A percentile compares a stretch with the other conserved stretches of the same genome.
These are phyloP conservation scores for Lasiodiplodia sp. DNA, from an alignment of 2,329 filamentous ascomycete genomes.

Conservation along the genomic window DNA sequence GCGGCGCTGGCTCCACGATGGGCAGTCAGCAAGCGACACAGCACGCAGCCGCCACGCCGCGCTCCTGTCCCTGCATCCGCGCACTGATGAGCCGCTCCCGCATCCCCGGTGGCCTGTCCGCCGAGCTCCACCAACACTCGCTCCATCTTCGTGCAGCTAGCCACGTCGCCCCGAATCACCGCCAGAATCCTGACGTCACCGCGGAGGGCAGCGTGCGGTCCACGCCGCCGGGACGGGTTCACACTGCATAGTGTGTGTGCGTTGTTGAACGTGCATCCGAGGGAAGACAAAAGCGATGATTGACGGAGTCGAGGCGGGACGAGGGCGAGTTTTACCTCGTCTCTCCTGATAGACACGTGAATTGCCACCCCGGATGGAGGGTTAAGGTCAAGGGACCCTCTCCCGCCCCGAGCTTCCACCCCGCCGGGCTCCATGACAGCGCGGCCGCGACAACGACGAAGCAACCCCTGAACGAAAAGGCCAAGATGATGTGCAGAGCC, in stretches of 20 bases:
- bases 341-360: slow-evolving; percentile 26
- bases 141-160: slow-evolving; percentile 8
- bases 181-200: slow-evolving; percentile 13
- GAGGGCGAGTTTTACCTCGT: slow-evolving; percentile 22
- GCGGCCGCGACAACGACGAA: neutral
- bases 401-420: slow-evolving; percentile 21
- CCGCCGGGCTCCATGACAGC: slow-evolving; percentile 2
- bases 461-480: slow-evolving; percentile 1
- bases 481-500: slow-evolving; percentile 24
- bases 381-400: slow-evolving; percentile 1
- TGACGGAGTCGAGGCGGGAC: slow-evolving; percentile 7
- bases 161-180: slow-evolving; percentile 21
- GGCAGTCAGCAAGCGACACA: neutral
- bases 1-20: slow-evolving; percentile 15
- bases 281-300: neutral
- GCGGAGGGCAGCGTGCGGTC: neutral
- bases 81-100: slow-evolving; percentile 17
- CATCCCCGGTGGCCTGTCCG: slow-evolving; percentile 15
- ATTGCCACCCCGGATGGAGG: slow-evolving; percentile 6
- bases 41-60: neutral
- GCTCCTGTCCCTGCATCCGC: neutral
- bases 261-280: neutral
- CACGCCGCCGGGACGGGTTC: neutral
- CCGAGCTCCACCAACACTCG: slow-evolving; percentile 8
- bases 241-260: neutral